Evolutionary conservation across 1,284 basidiomycete species (phyloP).

Genomic region (Naganishia cerealis): DNA sequence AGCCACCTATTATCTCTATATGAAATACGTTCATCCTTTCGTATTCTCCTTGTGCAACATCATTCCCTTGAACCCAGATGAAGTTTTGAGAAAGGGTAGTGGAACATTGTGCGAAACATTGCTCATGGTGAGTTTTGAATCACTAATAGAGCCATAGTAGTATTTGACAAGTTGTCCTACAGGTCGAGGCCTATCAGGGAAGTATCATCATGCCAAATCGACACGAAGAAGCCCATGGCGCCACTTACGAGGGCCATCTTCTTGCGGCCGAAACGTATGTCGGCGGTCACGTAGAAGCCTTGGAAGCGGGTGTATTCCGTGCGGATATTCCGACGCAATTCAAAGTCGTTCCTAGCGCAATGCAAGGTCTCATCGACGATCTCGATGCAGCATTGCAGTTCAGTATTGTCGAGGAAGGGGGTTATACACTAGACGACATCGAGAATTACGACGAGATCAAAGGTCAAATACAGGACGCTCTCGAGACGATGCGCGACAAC

Average conservation of each 20-base stretch:
- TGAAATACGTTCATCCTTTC: conserved; percentile 99
- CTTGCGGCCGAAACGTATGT: conserved; percentile 98
- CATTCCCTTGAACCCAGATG: conserved; percentile 94
- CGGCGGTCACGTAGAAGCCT: conserved; percentile 96
- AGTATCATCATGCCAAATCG: conserved; percentile 97
- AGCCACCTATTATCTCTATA: conserved; percentile 98
- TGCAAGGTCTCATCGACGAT: conserved; percentile 87
- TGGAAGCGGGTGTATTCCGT: conserved; percentile 97
- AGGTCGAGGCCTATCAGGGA: conserved; percentile 93
- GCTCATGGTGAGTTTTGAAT: conserved; percentile 73
- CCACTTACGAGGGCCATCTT: conserved; percentile 93
- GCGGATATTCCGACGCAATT: conserved; percentile 95
- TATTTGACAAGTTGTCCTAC: conserved; percentile 10
- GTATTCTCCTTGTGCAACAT: conserved; percentile 99
- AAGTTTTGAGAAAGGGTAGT: conserved; percentile 91
- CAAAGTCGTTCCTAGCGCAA: conserved; percentile 84
- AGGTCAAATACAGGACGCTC: conserved; percentile 68
- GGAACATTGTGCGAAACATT: conserved; percentile 97
- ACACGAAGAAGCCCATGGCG: conserved; percentile 88
- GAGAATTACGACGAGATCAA: conserved; percentile 95
- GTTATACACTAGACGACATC: conserved; percentile 76
- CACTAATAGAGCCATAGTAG: neutral
- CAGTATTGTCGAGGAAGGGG: conserved; percentile 84
- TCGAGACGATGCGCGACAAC: conserved; percentile 88
- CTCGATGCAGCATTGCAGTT: conserved; percentile 89